A percentile compares a stretch with the other conserved stretches of the same genome.
Evolutionary conservation across 2,329 filamentous ascomycete species (phyloP).

Genomic region (Sclerotinia glacialis): DNA sequence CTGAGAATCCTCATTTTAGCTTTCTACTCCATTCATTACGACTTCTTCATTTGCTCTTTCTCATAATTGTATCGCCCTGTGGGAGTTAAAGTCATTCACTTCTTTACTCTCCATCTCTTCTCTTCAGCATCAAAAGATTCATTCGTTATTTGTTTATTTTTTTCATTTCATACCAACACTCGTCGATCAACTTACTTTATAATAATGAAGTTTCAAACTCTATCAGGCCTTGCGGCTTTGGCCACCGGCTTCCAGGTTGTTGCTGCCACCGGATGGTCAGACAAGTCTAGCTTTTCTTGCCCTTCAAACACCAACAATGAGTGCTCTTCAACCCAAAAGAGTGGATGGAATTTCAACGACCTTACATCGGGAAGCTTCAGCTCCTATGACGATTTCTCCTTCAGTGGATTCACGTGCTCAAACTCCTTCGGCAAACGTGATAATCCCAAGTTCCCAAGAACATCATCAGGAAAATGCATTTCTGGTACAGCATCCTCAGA

Average conservation of each 20-base stretch:
- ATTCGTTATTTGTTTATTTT: constrained; percentile 37
- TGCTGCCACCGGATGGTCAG: constrained; percentile 49
- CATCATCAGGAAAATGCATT: constrained; percentile 53
- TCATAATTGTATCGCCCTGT: constrained; percentile 27
- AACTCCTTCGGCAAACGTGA: constrained; percentile 60
- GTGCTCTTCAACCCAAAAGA: constrained; percentile 67
- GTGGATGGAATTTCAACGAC: constrained; percentile 70
- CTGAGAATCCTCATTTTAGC: constrained; percentile 22
- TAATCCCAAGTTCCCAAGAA: constrained; percentile 42
- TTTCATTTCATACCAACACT: constrained; percentile 28
- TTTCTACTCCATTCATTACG: constrained; percentile 12
- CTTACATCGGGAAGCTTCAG: constrained; percentile 60
- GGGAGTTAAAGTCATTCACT: constrained; percentile 47
- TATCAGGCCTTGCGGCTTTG: constrained; percentile 27
- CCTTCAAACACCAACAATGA: constrained; percentile 73
- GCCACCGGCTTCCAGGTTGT: constrained; percentile 46
- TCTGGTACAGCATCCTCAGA: constrained; percentile 50
- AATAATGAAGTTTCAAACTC: constrained; percentile 44
- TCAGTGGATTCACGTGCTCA: constrained; percentile 69
- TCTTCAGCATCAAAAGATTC: constrained; percentile 32
- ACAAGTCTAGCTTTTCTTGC: constrained; percentile 57
- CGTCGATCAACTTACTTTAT: constrained; percentile 31
- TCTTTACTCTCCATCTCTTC: constrained; percentile 43
- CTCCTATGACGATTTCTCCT: constrained; percentile 69
- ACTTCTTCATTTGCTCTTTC: constrained; percentile 14